A percentile compares a stretch with the other conserved stretches of the same genome.
Conservation (phyloP, 2,329 filamentous ascomycete species). For the Colletotrichum ledebouriae region DNA sequence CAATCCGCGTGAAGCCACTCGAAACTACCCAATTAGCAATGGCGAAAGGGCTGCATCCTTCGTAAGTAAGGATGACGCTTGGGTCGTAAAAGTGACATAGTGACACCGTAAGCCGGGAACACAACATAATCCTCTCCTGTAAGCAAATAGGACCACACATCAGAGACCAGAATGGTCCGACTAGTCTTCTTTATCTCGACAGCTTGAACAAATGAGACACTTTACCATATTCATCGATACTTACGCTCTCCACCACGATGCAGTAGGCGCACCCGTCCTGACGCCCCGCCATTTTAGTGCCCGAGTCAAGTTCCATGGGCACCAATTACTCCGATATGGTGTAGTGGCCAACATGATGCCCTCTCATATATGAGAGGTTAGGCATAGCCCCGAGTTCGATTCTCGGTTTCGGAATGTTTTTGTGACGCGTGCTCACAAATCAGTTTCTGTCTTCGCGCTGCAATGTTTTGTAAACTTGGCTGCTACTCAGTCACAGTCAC, state of each 20-base stretch:
- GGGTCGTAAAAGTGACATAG: conserved; percentile 1
- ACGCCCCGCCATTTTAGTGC: background rate
- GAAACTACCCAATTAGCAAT: conserved; percentile 5
- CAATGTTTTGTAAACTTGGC: no score
- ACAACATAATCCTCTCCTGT: no score
- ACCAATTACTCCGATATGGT: conserved; percentile 30
- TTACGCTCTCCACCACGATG: background rate
- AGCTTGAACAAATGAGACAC: no score
- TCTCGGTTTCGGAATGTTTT: conserved; percentile 32
- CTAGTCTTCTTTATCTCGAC: no score
- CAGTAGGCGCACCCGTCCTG: background rate
- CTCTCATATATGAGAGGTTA: conserved; percentile 26
- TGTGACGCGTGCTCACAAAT: background rate
- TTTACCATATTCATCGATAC: background rate
- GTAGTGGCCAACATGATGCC: conserved; percentile 41
- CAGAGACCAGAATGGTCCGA: no score
- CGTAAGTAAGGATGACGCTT: conserved; percentile 6
- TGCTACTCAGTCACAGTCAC: no score
- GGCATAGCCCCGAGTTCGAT: conserved; percentile 37
- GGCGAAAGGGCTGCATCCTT: conserved; percentile 15
- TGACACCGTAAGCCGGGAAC: background rate
- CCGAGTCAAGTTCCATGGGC: no score
- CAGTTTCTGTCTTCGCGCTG: background rate
- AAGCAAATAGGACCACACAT: no score
- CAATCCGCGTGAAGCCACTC: background rate